A percentile compares a stretch with the other conserved stretches of the same genome.
These are phyloP conservation scores for Calocybe gangraenosa DNA, from an alignment of 768 basidiomycete genomes.

Conservation along the genomic window DNA sequence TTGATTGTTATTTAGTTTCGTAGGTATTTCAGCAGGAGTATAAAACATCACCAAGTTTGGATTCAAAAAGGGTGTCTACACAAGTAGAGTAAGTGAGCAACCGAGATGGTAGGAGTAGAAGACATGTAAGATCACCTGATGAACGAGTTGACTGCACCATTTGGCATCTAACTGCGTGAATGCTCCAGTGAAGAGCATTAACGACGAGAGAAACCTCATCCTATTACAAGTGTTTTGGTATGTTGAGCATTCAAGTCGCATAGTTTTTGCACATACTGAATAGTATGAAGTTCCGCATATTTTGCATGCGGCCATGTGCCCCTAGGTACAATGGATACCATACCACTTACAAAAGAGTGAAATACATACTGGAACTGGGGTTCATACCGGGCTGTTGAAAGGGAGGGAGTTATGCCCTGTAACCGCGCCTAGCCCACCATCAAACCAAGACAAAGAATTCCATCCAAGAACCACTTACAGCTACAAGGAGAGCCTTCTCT, in stretches of 20 bases:
- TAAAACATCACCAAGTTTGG: constrained; percentile 35
- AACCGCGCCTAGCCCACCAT: constrained; percentile 28
- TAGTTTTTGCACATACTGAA: constrained; percentile 23
- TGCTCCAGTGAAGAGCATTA: constrained; percentile 33
- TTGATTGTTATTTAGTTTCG: neutral
- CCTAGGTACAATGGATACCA: constrained; percentile 20
- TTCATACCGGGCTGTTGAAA: constrained; percentile 35
- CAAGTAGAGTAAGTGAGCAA: neutral
- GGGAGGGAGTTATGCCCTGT: constrained; percentile 30
- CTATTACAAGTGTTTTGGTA: constrained; percentile 11
- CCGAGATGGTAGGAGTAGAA: neutral
- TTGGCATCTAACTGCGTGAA: constrained; percentile 36
- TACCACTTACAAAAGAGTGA: neutral
- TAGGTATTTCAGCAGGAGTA: neutral
- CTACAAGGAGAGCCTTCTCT: constrained; percentile 28
- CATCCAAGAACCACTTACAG: constrained; percentile 23
- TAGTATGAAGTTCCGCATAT: constrained; percentile 28
- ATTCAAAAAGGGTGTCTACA: constrained; percentile 41
- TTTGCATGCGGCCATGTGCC: constrained; percentile 38
- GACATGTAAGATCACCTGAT: constrained; percentile 23
- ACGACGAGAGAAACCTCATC: constrained; percentile 26
- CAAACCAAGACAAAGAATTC: neutral
- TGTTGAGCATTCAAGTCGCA: neutral
- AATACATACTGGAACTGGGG: constrained; percentile 35
- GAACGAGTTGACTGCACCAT: constrained; percentile 41